Evolutionary conservation across 768 basidiomycete species (phyloP), one percentile per base, ranked within the genome.

Genomic region (Solioccasus polychromus): DNA sequence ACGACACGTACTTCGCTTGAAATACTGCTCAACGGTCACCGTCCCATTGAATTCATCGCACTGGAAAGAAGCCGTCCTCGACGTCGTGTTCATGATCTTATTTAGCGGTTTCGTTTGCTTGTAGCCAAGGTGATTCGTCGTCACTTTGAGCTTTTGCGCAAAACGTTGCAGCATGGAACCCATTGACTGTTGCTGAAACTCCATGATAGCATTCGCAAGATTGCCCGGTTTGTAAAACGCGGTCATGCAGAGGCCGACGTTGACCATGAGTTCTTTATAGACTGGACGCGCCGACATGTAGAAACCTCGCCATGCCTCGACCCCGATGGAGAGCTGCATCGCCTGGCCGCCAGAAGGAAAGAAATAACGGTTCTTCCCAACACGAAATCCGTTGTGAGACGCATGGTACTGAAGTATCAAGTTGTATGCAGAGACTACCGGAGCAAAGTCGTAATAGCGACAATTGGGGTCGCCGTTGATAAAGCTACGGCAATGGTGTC

Each of bases 1-100:
- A 4, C 17, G 1, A 5, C 10, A 62, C 80, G 46, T 57, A 89
- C 88, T 84, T 52, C 54, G 68, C 29, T 65, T 55, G 61, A 88
- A 89, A 55, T 80, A 90, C 2, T 79, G 57, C 50, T 81, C 77
- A 3, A 91, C 81, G 0, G 79, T 75, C 10, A 86, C 68, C 32
- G 39, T 44, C 25, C 46, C 76, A 0, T 78, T 79, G 28, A 73
- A 68, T 51, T 89, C 85, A 1, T 72, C 71, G 39, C 76, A 78
- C 3, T 73, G 60, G 60, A 92, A 92, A 11, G 42, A 69, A 42
- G 80, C 66, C 17, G 71, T 64, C 11, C 59, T 66, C 0, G 86
- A 72, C 19, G 69, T 75, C 9, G 58, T 68, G 7, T 55, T 45
- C 15, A 60, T 60, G 26, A 78, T 68, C 22, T 52, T 61, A 44